Evolutionary conservation across 2,329 filamentous ascomycete genomes (phyloP).

Genomic region (Rhynchosporium agropyri): DNA sequence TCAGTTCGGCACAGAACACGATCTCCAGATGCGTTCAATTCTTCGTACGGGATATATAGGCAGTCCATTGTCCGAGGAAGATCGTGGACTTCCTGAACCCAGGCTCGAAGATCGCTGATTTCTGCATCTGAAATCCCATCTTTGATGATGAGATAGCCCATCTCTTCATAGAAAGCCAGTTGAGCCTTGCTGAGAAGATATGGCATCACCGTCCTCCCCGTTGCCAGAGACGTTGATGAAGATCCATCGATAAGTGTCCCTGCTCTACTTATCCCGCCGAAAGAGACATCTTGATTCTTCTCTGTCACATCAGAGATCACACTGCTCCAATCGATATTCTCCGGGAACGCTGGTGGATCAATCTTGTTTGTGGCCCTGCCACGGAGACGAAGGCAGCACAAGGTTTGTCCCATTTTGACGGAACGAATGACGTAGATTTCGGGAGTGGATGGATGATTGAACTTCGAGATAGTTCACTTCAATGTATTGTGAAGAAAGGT

Average conservation of each 20-base stretch:
- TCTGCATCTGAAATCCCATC: conserved; percentile 37
- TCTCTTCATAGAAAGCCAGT: conserved; percentile 35
- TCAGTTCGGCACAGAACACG: conserved; percentile 44
- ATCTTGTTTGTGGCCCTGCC: background rate
- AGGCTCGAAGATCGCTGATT: conserved; percentile 34
- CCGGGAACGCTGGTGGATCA: background rate
- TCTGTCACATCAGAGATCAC: background rate
- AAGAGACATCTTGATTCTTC: background rate
- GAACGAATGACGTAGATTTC: background rate
- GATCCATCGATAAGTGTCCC: background rate
- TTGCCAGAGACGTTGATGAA: background rate
- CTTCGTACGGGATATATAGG: conserved; percentile 44
- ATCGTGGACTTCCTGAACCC: conserved; percentile 44
- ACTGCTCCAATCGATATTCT: background rate
- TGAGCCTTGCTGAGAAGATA: background rate
- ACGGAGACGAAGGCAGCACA: conserved; percentile 1
- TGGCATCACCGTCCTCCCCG: background rate
- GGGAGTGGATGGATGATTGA: background rate
- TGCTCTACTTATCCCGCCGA: background rate
- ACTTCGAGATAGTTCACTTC: background rate
- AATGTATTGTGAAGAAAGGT: background rate
- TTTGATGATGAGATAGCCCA: conserved; percentile 40
- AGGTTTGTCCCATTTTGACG: conserved; percentile 7
- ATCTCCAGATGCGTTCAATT: conserved; percentile 41
- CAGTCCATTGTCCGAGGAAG: conserved; percentile 39